A percentile compares a stretch with the other conserved stretches of the same genome.
phyloP scores from a whole-genome alignment of 257 asterid genomes.

The Gentiana macrophylla region DNA sequence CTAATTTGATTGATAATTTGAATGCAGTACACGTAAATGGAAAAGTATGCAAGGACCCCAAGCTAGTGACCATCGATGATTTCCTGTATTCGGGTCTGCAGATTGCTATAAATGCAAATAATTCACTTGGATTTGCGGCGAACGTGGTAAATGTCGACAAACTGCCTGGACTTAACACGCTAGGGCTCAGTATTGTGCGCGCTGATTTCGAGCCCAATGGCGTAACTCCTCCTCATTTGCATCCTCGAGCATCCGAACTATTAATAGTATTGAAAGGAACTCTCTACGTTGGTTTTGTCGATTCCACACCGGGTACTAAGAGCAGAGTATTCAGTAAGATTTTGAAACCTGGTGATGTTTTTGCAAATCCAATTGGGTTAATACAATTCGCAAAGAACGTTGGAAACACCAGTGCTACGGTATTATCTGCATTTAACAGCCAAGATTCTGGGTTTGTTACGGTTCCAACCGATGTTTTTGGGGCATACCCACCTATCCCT shows the following conservation, averaged over 20 bases:
- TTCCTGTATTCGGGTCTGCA: too few relatives aligned
- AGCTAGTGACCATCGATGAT: too few relatives aligned
- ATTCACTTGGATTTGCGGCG: background rate
- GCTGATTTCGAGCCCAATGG: constrained; percentile 5
- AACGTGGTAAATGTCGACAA: background rate
- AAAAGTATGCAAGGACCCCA: too few relatives aligned
- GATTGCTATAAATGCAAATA: background rate
- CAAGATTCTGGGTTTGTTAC: too few relatives aligned
- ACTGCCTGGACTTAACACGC: constrained; percentile 1
- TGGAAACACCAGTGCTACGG: background rate
- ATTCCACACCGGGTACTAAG: background rate
- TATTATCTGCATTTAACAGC: background rate
- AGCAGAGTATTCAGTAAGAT: too few relatives aligned
- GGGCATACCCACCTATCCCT: background rate
- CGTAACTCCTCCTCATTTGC: too few relatives aligned
- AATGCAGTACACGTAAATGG: too few relatives aligned
- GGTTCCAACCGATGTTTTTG: background rate
- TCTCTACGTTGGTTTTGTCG: too few relatives aligned
- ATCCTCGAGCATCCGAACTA: background rate
- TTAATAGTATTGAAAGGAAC: background rate
- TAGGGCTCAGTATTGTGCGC: background rate
- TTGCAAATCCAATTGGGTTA: constrained; percentile 1
- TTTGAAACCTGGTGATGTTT: background rate
- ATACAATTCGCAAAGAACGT: background rate
- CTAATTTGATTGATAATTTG: too few relatives aligned